Base-by-base conservation (phyloP, 345 rosid genomes). In the Linum trigynum region DNA sequence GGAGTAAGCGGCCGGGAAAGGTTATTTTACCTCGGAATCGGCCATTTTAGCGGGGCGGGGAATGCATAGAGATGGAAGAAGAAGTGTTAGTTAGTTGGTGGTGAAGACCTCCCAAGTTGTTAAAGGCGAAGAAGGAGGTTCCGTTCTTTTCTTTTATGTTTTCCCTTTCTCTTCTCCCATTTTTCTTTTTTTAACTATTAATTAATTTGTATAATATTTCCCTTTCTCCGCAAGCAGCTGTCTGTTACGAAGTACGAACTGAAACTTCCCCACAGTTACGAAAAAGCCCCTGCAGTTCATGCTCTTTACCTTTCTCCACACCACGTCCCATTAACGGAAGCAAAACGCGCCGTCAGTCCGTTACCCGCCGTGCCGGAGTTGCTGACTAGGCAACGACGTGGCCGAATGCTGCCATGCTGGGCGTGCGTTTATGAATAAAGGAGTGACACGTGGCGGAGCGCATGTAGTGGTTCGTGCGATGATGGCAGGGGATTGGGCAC, bases 21-120 rank as follows among this genome's bases (percentile, higher is more conserved):
- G 53, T 48, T 9, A 48, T 48, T 48, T 48, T 48, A 57, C 59
- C 59, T 57, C 59, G 32, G 59, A 57, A 57, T 57, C 59, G 59
- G 59, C 59, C 59, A 57, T 57, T 57, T 23, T 23, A 23, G 59
- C 59, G 57, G 2, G 15, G 15, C 16, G 2, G 8, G 16, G 57
- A 16, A 8, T 17, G 59, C 9, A 35, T 15, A 32, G 6, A 35
- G 32, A 35, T n/a, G 32, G n/a, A 35, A 32, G n/a, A 57, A 32
- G 23, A 37, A 9, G 38, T 17, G 61, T 57, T 57, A 57, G 61
- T 57, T 57, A 57, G 61, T 57, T 57, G 61, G 32, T 57, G 53
- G 60, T 37, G 16, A 57, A 17, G 36, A 57, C 36, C 38, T 17
- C 61, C 61, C 7, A 57, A 57, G 61, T 57, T 32, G 61, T 57